Evolutionary conservation across 2,329 filamentous ascomycete species (phyloP), one percentile per base, ranked within the genome.

Genomic region (Botryotinia convoluta): DNA sequence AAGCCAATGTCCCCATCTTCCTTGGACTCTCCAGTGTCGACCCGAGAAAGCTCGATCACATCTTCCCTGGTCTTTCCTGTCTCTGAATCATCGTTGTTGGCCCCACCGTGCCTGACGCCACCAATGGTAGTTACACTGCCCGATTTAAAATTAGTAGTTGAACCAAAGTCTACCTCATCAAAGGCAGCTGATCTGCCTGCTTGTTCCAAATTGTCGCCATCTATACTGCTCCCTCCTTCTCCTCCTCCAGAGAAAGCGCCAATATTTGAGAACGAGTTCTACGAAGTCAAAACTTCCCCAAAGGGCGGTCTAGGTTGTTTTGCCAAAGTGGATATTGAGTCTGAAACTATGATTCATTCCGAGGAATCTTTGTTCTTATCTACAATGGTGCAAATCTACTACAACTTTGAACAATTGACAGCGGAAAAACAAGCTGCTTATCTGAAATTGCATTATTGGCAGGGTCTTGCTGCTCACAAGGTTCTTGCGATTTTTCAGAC

Each of bases 291-390:
- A 16, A 61, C 57, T 37, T 79, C 79, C 4, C 69, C 72, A 14
- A 79, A 79, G 45, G 77, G 76, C 10, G 80, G 80, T 16, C 76
- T 78, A 65, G 80, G 79, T 65, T 79, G 77, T 7, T 81, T 81
- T 71, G 78, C 80, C 29, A 72, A 59, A 2, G 77, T 71, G n/a
- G 73, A 79, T 39, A 80, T 81, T 42, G 62, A 76, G 35, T 60
- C 60, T 16, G 77, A 65, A 10, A 79, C 76, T 0, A 54, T 77
- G 26, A 76, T 81, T 54, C 76, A 79, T 35, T 60, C 67, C 2
- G 80, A 81, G 67, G 70, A 72, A n/a, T 76, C 79, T 12, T 59
- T 81, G 3, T 77, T 81, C 67, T 70, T 68, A 35, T 74, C 75
- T n/a, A 72, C 48, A 3, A 62, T 65, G 16, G 51, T 72, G 29